Evolutionary conservation across 208 protist species (phyloP), one percentile per base, ranked within the genome.

Genomic region (Acanthamoeba culbertsoni): DNA sequence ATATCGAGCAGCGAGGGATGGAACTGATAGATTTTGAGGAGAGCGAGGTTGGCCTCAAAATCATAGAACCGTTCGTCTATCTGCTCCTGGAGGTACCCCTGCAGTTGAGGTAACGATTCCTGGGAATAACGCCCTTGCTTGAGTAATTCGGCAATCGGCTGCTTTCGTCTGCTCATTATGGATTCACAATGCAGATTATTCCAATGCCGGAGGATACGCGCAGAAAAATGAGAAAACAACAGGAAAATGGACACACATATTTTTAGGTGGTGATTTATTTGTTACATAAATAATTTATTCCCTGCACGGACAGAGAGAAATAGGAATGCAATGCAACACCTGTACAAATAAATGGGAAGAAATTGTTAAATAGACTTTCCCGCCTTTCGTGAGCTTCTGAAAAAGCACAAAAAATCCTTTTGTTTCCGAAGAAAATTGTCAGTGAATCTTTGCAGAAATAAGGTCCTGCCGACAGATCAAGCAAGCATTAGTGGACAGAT

Each of bases 11-110:
- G 37, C 16, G 90, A 46, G 48, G 95, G 93, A 35, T 95, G 86
- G 63, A 96, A 96, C 89, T 96, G 95, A 90, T 95, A 95, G 45
- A 96, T 73, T 82, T 96, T 96, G n/a, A 96, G 48, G 0, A 95
- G 48, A 12, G 89, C 93, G 12, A 92, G 75, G 84, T 96, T 96
- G 42, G 82, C 88, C 46, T 96, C 94, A 23, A 95, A 94, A 28
- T 94, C 82, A 89, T 96, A 96, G n/a, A 57, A 40, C 35, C 65
- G 63, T 57, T 94, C 37, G 12, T 62, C 40, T 42, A 94, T 93
- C 53, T 96, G 95, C 65, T 86, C 94, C n/a, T 95, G 62, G 42
- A 96, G 51, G 46, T 86, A 84, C 33, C 86, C 84, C 91, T 96
- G 86, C 5, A 96, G 71, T 53, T 93, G 86, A 7, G 90, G 92